Conservation (phyloP, 2,329 filamentous ascomycete species). For the Fusarium palustre region DNA sequence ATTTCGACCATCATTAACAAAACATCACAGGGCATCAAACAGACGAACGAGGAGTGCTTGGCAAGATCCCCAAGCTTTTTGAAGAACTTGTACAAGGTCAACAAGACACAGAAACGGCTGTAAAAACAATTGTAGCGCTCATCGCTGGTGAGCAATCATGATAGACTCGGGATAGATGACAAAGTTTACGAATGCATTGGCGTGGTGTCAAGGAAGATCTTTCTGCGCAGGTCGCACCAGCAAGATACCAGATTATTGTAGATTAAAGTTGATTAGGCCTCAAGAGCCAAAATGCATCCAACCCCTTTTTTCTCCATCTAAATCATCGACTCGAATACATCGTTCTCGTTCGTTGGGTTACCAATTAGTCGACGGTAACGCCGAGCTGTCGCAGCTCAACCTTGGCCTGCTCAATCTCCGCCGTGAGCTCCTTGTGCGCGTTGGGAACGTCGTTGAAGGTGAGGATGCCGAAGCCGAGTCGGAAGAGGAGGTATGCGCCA, state of each 20-base stretch:
- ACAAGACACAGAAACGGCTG: slow-evolving; percentile 66
- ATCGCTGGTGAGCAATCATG: slow-evolving; percentile 59
- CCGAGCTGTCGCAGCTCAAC: slow-evolving; percentile 78
- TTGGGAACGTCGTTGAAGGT: slow-evolving; percentile 97
- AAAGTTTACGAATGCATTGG: slow-evolving; percentile 1
- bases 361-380: slow-evolving; percentile 77
- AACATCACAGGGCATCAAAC: slow-evolving; percentile 65
- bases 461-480: slow-evolving; percentile 90
- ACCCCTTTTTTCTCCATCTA: slow-evolving; percentile 32
- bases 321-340: background rate
- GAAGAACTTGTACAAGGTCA: slow-evolving; percentile 66
- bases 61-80: slow-evolving; percentile 70
- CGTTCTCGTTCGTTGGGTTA: background rate
- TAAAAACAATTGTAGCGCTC: slow-evolving; percentile 70
- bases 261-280: slow-evolving; percentile 39
- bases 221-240: slow-evolving; percentile 29
- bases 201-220: background rate
- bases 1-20: slow-evolving; percentile 27
- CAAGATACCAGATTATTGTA: slow-evolving; percentile 33
- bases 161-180: slow-evolving; percentile 18
- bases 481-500: slow-evolving; percentile 90
- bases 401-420: slow-evolving; percentile 83
- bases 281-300: background rate
- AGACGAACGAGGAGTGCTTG: slow-evolving; percentile 67
- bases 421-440: slow-evolving; percentile 89